These are phyloP conservation scores for Starmerella gropengiesseri DNA, from an alignment of 805 yeast genomes.

Conservation along the genomic window DNA sequence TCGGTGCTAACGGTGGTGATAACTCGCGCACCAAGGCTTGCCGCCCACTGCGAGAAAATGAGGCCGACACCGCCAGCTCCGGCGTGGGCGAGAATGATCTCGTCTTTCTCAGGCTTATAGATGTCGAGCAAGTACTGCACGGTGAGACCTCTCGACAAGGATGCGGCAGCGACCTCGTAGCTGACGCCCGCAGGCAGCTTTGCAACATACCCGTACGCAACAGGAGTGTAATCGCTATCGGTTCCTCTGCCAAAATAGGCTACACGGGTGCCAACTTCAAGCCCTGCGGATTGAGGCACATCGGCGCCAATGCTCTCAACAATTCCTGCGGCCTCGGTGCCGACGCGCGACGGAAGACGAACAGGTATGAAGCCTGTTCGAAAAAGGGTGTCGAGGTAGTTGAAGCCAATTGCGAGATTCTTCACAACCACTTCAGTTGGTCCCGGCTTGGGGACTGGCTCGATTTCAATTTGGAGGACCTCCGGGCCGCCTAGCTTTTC, in stretches of 20 bases:
- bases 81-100: conserved; percentile 69
- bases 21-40: conserved; percentile 58
- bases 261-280: conserved; percentile 38
- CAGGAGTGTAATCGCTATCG: conserved; percentile 60
- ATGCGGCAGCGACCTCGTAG: conserved; percentile 43
- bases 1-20: conserved; percentile 76
- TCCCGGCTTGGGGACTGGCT: conserved; percentile 28
- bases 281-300: conserved; percentile 39
- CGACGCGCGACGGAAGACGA: conserved; percentile 56
- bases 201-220: conserved; percentile 29
- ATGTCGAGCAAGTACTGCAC: conserved; percentile 60
- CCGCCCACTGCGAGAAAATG: conserved; percentile 53
- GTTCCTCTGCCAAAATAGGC: conserved; percentile 54
- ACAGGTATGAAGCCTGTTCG: conserved; percentile 66
- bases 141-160: conserved; percentile 61
- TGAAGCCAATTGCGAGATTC: conserved; percentile 68
- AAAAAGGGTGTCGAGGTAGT: conserved; percentile 74
- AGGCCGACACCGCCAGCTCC: conserved; percentile 95
- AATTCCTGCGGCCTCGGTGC: conserved; percentile 47
- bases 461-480: conserved; percentile 37
- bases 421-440: conserved; percentile 56
- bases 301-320: conserved; percentile 40
- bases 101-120: conserved; percentile 49
- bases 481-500: conserved; percentile 48
- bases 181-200: conserved; percentile 45